Conservation (phyloP, 164 flowering plant genomes). For the Hamamelis virginiana region DNA sequence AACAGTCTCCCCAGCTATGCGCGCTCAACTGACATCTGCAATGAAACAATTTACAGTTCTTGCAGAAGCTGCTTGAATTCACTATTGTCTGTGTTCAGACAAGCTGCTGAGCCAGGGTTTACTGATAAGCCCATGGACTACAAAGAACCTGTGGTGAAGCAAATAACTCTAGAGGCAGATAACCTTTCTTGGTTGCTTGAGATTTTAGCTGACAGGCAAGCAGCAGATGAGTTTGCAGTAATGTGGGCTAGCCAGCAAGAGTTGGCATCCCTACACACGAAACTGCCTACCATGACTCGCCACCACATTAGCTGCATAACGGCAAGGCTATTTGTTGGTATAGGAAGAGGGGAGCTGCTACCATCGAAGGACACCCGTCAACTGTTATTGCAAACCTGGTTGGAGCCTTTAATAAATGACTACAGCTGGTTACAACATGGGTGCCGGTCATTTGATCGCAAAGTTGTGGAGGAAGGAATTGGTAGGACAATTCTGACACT, state of each 20-base stretch:
- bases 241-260: conserved; percentile 83
- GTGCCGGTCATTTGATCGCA: conserved; percentile 78
- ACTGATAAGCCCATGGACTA: conserved; percentile 29
- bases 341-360: conserved; percentile 89
- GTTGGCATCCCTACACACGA: conserved; percentile 59
- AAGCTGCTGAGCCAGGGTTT: conserved; percentile 62
- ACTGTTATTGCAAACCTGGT: conserved; percentile 73
- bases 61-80: conserved; percentile 61
- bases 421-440: conserved; percentile 88
- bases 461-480: conserved; percentile 94
- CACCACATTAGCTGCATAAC: conserved; percentile 80
- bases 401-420: conserved; percentile 87
- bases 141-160: conserved; percentile 53
- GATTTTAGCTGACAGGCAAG: conserved; percentile 66
- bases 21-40: conserved; percentile 44
- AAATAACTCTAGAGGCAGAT: conserved; percentile 72
- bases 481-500: conserved; percentile 91
- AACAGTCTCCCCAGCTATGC: conserved; percentile 36
- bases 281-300: conserved; percentile 67
- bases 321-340: conserved; percentile 78
- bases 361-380: conserved; percentile 79
- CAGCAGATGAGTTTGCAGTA: conserved; percentile 74
- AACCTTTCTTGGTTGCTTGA: conserved; percentile 92
- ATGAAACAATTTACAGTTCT: conserved; percentile 52
- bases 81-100: conserved; percentile 49